A percentile compares a stretch with the other conserved stretches of the same genome.
Conservation (phyloP, 148 eudicot species). For the Vaccinium macrocarpon region DNA sequence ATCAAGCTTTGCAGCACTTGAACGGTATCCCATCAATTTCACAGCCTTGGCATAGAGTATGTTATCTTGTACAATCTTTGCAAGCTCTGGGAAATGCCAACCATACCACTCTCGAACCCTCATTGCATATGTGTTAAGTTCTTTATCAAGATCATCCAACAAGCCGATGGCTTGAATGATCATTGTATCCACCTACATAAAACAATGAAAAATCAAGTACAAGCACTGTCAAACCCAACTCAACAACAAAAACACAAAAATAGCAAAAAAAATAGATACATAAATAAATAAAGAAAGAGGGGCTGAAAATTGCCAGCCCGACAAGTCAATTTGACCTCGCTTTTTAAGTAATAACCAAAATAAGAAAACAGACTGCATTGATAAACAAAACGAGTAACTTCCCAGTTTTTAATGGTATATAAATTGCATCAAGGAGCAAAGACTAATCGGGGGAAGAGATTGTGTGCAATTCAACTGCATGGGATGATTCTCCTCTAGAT, state of each 20-base stretch:
- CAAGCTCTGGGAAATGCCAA: conserved; percentile 99
- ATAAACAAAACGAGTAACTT: neutral
- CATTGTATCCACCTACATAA: conserved; percentile 86
- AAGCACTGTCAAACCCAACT: neutral
- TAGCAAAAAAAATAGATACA: neutral
- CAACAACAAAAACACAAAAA: neutral
- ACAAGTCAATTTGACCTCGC: neutral
- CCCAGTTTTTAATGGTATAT: neutral
- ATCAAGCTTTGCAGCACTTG: conserved; percentile 81
- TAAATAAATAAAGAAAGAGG: too few species aligned
- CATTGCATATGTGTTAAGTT: conserved; percentile 96
- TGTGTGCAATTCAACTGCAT: neutral
- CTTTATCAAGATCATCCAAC: conserved; percentile 97
- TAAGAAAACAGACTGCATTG: neutral
- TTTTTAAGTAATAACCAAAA: neutral
- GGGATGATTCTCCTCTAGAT: neutral
- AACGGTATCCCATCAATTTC: conserved; percentile 77
- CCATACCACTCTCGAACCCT: conserved; percentile 99
- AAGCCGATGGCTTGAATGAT: conserved; percentile 93
- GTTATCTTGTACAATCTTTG: conserved; percentile 85
- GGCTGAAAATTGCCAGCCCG: neutral
- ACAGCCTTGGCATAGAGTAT: conserved; percentile 82
- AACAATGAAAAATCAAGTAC: neutral
- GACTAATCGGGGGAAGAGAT: neutral
- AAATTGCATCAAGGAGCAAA: neutral